Percentiles rank a stretch among this genome's conserved stretches.
These are phyloP conservation scores for Trapa incisa DNA, from an alignment of 345 rosid species.

Conservation along the genomic window DNA sequence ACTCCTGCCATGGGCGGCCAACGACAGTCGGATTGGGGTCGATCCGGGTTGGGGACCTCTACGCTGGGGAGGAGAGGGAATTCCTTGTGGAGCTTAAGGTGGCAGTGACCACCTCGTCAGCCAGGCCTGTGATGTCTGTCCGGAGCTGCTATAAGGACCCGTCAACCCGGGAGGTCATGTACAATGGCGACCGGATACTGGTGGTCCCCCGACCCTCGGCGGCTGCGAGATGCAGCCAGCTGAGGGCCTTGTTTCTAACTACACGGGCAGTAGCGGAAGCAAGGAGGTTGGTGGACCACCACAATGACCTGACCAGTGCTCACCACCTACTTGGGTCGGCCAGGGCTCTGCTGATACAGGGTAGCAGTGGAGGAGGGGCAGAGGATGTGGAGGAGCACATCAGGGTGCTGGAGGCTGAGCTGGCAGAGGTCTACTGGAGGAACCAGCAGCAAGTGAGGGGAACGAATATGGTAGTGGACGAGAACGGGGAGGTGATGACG, in stretches of 20 bases:
- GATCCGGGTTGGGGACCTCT: slow-evolving; percentile 56
- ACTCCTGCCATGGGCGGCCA: slow-evolving; percentile 41
- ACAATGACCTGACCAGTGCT: slow-evolving; percentile 49
- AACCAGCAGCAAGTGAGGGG: slow-evolving; percentile 24
- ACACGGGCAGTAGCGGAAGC: slow-evolving; percentile 78
- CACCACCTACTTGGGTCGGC: slow-evolving; percentile 57
- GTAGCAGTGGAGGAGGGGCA: slow-evolving; percentile 14
- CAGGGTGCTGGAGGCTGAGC: slow-evolving; percentile 42
- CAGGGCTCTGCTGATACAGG: slow-evolving; percentile 49
- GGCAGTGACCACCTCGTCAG: slow-evolving; percentile 27
- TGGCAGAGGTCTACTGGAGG: slow-evolving; percentile 53
- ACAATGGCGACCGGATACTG: slow-evolving; percentile 38
- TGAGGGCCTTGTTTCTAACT: slow-evolving; percentile 43
- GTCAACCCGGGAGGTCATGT: slow-evolving; percentile 35
- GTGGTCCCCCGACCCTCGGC: slow-evolving; percentile 20
- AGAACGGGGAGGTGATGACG: slow-evolving; percentile 72
- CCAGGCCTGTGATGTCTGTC: slow-evolving; percentile 33
- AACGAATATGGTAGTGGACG: slow-evolving; percentile 30
- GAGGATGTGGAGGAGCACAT: slow-evolving; percentile 27
- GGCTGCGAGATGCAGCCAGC: slow-evolving; percentile 32
- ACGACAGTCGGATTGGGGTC: slow-evolving; percentile 38
- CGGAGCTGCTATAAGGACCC: slow-evolving; percentile 59
- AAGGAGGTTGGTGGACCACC: slow-evolving; percentile 40
- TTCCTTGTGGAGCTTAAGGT: slow-evolving; percentile 54
- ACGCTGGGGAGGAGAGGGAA: slow-evolving; percentile 73